Conservation (phyloP, 202 grass and related monocot genomes). For the Saccharum hybrid region DNA sequence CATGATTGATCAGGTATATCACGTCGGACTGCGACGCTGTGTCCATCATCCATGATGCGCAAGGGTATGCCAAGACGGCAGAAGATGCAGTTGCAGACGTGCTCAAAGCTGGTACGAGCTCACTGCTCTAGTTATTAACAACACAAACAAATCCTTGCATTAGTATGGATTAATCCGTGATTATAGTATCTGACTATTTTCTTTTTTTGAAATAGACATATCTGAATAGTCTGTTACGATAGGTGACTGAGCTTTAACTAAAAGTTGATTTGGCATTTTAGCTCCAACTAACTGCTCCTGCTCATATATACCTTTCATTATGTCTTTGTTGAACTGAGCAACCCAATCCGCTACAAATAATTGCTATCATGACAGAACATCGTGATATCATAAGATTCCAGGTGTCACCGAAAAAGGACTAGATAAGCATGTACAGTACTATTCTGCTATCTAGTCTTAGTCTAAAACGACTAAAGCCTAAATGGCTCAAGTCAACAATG, state of each 20-base stretch:
- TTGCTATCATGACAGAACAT: slow-evolving; percentile 22
- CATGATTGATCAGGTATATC: slow-evolving; percentile 66
- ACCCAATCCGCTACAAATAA: slow-evolving; percentile 31
- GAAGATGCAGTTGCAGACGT: slow-evolving; percentile 94
- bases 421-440: background rate
- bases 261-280: slow-evolving; percentile 29
- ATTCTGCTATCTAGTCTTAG: background rate
- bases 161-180: background rate
- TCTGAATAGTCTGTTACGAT: slow-evolving; percentile 8
- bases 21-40: slow-evolving; percentile 92
- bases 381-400: slow-evolving; percentile 30
- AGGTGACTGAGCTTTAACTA: slow-evolving; percentile 33
- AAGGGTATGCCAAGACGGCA: slow-evolving; percentile 69
- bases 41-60: slow-evolving; percentile 63
- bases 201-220: background rate
- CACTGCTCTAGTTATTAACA: background rate
- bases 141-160: background rate
- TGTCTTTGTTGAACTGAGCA: slow-evolving; percentile 15
- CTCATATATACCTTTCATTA: background rate
- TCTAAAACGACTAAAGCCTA: background rate
- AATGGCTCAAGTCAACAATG: slow-evolving; percentile 7
- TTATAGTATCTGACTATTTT: background rate
- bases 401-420: slow-evolving; percentile 10
- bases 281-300: background rate
- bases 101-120: slow-evolving; percentile 79